Evolutionary conservation across 2,329 filamentous ascomycete species (phyloP).

Genomic region (Arthroderma uncinatum): DNA sequence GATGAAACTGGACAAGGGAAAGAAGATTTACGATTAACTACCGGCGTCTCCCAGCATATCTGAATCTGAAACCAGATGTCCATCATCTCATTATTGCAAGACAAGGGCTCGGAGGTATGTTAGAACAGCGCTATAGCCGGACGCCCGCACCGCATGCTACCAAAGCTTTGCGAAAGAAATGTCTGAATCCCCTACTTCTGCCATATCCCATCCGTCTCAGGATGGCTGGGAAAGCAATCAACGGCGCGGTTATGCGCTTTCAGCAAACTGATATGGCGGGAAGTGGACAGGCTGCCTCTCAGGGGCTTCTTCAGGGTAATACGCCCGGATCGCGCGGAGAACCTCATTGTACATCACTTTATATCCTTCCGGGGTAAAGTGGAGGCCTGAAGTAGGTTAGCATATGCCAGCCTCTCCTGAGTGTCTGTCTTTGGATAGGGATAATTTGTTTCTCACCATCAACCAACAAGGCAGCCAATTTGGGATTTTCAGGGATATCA

Average conservation of each 20-base stretch:
- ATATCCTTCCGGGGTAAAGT: constrained; percentile 48
- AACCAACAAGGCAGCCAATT: constrained; percentile 41
- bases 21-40: too few relatives aligned
- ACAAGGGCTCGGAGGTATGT: not conserved
- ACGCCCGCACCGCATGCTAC: not conserved
- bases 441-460: constrained; percentile 41
- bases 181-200: not conserved
- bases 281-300: constrained; percentile 43
- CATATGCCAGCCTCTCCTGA: too few relatives aligned
- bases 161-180: not conserved
- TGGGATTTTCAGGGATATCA: constrained; percentile 47
- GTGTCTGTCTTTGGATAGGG: not conserved
- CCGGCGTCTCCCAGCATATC: not conserved
- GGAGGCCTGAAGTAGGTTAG: constrained; percentile 36
- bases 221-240: not conserved
- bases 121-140: not conserved
- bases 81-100: not conserved
- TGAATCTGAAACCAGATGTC: not conserved
- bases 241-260: constrained; percentile 17
- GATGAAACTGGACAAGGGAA: too few relatives aligned
- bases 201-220: not conserved
- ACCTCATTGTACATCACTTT: constrained; percentile 45
- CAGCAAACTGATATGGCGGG: constrained; percentile 39
- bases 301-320: constrained; percentile 46
- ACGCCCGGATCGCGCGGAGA: constrained; percentile 39